These are phyloP conservation scores for Penicillium sp. DNA, from an alignment of 2,329 filamentous ascomycete species.

Conservation along the genomic window DNA sequence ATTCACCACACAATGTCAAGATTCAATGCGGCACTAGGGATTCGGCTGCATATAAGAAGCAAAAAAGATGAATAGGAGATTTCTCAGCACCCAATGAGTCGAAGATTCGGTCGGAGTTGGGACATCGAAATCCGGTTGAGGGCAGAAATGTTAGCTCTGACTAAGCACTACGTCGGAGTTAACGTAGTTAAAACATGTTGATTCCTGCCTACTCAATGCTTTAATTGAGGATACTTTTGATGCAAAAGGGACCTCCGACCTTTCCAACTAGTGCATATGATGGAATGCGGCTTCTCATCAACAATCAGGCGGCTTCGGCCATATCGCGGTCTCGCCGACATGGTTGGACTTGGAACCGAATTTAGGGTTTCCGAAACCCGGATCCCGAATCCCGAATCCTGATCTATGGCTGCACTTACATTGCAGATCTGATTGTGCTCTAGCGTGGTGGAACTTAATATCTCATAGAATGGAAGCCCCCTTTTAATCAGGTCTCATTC, in stretches of 20 bases:
- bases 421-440: neutral
- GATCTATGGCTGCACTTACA: neutral
- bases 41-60: slow-evolving; percentile 2
- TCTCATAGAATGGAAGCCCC: neutral
- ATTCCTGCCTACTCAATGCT: neutral
- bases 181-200: neutral
- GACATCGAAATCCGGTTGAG: slow-evolving; percentile 9
- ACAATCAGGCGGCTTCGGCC: neutral
- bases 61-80: neutral
- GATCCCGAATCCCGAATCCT: neutral
- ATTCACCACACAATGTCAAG: neutral
- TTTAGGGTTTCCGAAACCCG: slow-evolving; percentile 8
- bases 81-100: slow-evolving; percentile 1
- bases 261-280: neutral
- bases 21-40: slow-evolving; percentile 1
- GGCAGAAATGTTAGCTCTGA: neutral
- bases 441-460: neutral
- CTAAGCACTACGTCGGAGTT: neutral
- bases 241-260: neutral
- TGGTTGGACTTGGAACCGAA: neutral
- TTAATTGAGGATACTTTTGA: neutral
- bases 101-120: slow-evolving; percentile 9
- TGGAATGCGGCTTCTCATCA: neutral
- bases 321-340: neutral
- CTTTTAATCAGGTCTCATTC: neutral